Conservation (phyloP, 2,329 filamentous ascomycete species). For the Microthyrium microscopicum region DNA sequence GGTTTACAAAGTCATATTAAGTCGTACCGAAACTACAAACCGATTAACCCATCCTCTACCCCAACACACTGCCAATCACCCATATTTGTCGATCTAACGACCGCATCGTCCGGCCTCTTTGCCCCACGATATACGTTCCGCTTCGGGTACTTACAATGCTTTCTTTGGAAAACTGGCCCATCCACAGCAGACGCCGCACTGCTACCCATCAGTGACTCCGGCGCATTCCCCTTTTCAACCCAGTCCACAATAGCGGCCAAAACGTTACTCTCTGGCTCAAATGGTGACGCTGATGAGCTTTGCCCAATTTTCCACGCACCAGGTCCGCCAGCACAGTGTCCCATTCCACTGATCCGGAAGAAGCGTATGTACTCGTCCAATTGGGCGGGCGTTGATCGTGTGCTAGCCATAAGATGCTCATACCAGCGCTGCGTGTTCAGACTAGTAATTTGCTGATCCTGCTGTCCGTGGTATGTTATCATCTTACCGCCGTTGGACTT, state of each 20-base stretch:
- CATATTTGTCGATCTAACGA: too few relatives aligned
- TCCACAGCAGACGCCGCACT: too few relatives aligned
- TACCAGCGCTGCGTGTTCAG: slow-evolving; percentile 5
- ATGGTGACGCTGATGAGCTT: not conserved
- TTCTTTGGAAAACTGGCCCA: slow-evolving; percentile 19
- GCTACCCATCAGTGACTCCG: not conserved
- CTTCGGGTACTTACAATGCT: slow-evolving; percentile 22
- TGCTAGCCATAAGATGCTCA: not conserved
- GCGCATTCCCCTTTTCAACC: slow-evolving; percentile 7
- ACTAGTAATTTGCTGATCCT: slow-evolving; percentile 6
- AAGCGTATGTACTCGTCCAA: slow-evolving; percentile 1
- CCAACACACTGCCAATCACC: too few relatives aligned
- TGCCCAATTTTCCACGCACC: slow-evolving; percentile 7
- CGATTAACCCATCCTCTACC: too few relatives aligned
- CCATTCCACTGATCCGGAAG: slow-evolving; percentile 7
- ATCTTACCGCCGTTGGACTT: slow-evolving; percentile 3
- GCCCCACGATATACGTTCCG: slow-evolving; percentile 20
- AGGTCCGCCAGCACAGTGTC: slow-evolving; percentile 4
- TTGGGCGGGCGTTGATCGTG: not conserved
- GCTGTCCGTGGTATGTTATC: slow-evolving; percentile 5
- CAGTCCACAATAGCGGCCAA: slow-evolving; percentile 6
- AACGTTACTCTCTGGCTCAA: slow-evolving; percentile 4
- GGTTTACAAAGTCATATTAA: too few relatives aligned
- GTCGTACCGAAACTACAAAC: too few relatives aligned
- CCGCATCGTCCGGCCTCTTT: too few relatives aligned